Conservation (phyloP, 2,329 filamentous ascomycete genomes). For the Stachybotrys chlorohalonatus region DNA sequence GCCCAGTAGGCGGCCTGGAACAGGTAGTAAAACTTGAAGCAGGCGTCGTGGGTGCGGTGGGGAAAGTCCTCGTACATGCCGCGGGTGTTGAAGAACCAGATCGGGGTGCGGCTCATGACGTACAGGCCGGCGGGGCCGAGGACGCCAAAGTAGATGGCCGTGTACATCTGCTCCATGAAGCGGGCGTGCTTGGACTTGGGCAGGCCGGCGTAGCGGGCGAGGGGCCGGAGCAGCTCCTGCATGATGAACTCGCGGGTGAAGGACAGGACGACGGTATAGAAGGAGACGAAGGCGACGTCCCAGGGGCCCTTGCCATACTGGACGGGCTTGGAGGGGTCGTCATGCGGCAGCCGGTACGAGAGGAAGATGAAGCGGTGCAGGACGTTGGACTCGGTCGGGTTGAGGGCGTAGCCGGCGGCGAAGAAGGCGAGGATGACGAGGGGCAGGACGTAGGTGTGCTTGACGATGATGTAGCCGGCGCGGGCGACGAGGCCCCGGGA, state of each 20-base stretch:
- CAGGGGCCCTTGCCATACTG: conserved; percentile 86
- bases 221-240: conserved; percentile 75
- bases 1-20: conserved; percentile 94
- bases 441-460: conserved; percentile 57
- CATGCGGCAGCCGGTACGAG: conserved; percentile 63
- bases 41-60: conserved; percentile 67
- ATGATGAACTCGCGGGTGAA: conserved; percentile 95
- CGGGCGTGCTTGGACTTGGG: conserved; percentile 72
- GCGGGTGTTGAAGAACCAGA: conserved; percentile 91
- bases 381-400: conserved; percentile 71
- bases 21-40: conserved; percentile 93
- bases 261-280: conserved; percentile 82
- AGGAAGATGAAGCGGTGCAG: conserved; percentile 79
- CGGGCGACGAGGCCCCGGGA: conserved; percentile 37
- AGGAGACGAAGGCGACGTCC: conserved; percentile 79
- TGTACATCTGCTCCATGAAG: conserved; percentile 96
- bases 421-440: conserved; percentile 58
- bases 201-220: conserved; percentile 63
- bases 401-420: conserved; percentile 60
- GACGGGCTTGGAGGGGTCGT: conserved; percentile 31
- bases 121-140: conserved; percentile 79
- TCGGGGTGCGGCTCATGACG: conserved; percentile 82
- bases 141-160: conserved; percentile 78
- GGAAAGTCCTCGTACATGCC: conserved; percentile 89
- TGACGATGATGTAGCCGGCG: conserved; percentile 46